These are phyloP conservation scores for Arthroderma uncinatum DNA, from an alignment of 2,329 filamentous ascomycete species.

Conservation along the genomic window DNA sequence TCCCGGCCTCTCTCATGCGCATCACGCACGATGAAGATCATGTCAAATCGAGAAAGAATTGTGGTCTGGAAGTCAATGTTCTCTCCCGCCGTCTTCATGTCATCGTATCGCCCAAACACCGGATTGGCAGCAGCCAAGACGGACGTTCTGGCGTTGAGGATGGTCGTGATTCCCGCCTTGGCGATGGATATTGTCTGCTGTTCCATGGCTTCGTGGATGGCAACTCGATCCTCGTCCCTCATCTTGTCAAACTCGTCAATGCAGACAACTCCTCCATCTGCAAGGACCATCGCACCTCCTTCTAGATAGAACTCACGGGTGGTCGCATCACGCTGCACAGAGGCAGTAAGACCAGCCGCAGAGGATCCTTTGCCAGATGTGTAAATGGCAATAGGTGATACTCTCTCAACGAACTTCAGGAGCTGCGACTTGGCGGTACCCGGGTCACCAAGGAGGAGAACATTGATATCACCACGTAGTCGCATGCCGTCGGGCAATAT, in stretches of 20 bases:
- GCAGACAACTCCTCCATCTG: slow-evolving; percentile 91
- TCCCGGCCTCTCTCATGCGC: slow-evolving; percentile 84
- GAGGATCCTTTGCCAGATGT: slow-evolving; percentile 97
- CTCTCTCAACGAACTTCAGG: slow-evolving; percentile 94
- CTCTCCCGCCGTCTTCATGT: slow-evolving; percentile 92
- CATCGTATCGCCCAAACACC: slow-evolving; percentile 94
- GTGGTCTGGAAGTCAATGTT: slow-evolving; percentile 99
- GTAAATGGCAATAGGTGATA: slow-evolving; percentile 92
- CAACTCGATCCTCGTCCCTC: slow-evolving; percentile 93
- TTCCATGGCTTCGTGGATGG: slow-evolving; percentile 99
- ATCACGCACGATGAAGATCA: slow-evolving; percentile 98
- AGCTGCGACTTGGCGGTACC: slow-evolving; percentile 97
- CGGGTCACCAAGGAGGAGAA: slow-evolving; percentile 88
- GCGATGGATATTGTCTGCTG: slow-evolving; percentile 99
- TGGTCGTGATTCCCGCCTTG: slow-evolving; percentile 96
- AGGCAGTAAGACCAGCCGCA: slow-evolving; percentile 91
- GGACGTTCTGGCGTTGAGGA: slow-evolving; percentile 88
- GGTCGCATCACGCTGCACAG: slow-evolving; percentile 82
- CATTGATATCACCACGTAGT: slow-evolving; percentile 94
- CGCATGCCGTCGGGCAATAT: slow-evolving; percentile 97
- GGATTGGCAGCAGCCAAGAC: slow-evolving; percentile 94
- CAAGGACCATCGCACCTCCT: slow-evolving; percentile 95
- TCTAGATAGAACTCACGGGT: slow-evolving; percentile 96
- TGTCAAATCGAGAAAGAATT: slow-evolving; percentile 94
- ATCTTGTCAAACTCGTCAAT: slow-evolving; percentile 99